These are phyloP conservation scores for Kurtzmaniella quercitrusa DNA, from an alignment of 1,139 yeast species.

Conservation along the genomic window DNA sequence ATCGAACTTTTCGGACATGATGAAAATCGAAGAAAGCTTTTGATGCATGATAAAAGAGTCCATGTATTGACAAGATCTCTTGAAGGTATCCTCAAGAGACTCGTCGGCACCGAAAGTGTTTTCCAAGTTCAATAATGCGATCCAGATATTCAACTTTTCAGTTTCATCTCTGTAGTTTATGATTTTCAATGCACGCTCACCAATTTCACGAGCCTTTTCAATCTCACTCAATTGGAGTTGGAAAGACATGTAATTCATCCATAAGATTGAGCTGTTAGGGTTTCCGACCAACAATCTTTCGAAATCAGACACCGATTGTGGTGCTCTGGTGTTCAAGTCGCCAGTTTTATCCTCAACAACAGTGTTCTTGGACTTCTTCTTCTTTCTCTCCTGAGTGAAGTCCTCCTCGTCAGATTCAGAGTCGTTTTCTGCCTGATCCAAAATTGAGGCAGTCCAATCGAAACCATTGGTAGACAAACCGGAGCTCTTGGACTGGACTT, in stretches of 20 bases:
- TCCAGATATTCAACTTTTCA: constrained; percentile 93
- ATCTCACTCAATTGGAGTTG: constrained; percentile 90
- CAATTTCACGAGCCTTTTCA: constrained; percentile 92
- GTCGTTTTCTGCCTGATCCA: constrained; percentile 69
- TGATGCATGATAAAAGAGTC: constrained; percentile 79
- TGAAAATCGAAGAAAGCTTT: constrained; percentile 71
- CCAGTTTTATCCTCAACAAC: constrained; percentile 77
- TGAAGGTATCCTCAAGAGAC: constrained; percentile 73
- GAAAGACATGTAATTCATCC: constrained; percentile 99
- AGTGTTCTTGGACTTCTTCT: constrained; percentile 37
- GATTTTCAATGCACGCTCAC: constrained; percentile 85
- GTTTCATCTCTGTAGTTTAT: constrained; percentile 89
- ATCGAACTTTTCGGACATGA: constrained; percentile 64
- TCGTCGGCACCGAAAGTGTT: constrained; percentile 89
- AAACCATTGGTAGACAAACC: constrained; percentile 84
- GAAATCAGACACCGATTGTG: constrained; percentile 87
- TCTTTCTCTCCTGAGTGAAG: constrained; percentile 42
- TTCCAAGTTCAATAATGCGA: constrained; percentile 90
- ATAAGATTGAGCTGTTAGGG: constrained; percentile 87
- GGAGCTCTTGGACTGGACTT: constrained; percentile 14
- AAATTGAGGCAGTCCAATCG: constrained; percentile 90
- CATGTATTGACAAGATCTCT: constrained; percentile 85
- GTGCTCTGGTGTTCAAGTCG: constrained; percentile 77
- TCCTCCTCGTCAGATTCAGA: constrained; percentile 56
- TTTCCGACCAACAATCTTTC: constrained; percentile 88